These are phyloP conservation scores for Cicer cuneatum DNA, from an alignment of 306 rosid species.

Conservation along the genomic window DNA sequence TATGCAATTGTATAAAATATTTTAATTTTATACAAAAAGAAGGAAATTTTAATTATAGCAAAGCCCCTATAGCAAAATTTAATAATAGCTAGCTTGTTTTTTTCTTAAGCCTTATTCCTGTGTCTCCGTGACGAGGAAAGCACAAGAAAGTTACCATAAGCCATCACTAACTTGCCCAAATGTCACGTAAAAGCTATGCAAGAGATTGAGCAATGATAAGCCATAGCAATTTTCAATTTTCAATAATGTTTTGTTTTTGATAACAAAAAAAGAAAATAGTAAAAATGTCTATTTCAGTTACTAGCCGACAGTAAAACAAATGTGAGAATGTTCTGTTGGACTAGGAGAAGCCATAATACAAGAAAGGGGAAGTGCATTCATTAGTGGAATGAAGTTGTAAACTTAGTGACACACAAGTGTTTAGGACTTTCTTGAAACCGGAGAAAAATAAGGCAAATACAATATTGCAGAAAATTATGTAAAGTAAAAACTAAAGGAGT, in stretches of 20 bases:
- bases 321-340: not conserved
- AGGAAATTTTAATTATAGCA: not conserved
- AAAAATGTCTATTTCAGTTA: slow-evolving; percentile 11
- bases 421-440: not conserved
- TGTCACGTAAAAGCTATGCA: slow-evolving; percentile 15
- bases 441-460: slow-evolving; percentile 1
- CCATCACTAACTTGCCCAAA: not conserved
- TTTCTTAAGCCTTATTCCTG: not conserved
- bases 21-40: not conserved
- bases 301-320: slow-evolving; percentile 4
- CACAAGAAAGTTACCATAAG: not conserved
- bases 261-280: too few relatives aligned
- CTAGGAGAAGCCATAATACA: not conserved
- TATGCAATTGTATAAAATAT: too few relatives aligned
- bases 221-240: not conserved
- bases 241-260: not conserved
- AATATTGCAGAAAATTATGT: not conserved
- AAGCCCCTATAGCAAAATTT: not conserved
- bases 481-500: too few relatives aligned
- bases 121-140: not conserved
- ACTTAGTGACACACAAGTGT: not conserved
- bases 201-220: not conserved
- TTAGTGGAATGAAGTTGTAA: not conserved
- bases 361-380: not conserved
- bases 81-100: not conserved